Conservation (phyloP, 78 protist genomes). For the Dictyostelium discoideum region DNA sequence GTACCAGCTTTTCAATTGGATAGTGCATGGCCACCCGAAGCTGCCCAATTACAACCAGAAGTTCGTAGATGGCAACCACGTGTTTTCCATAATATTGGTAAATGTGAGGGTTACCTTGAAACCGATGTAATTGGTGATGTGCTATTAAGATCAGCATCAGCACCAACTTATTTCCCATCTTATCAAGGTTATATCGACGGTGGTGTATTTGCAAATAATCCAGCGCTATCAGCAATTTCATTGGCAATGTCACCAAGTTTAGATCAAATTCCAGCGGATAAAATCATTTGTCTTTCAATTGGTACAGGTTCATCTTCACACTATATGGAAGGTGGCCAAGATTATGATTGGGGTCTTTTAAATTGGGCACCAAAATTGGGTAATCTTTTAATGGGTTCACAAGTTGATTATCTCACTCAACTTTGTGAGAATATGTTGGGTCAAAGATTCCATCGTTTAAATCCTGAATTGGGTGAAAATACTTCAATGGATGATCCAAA, state of each 20-base stretch:
- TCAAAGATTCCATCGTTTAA: constrained; percentile 33
- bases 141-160: constrained; percentile 53
- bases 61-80: constrained; percentile 70
- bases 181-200: constrained; percentile 79
- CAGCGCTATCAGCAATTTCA: constrained; percentile 42
- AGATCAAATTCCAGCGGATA: constrained; percentile 18
- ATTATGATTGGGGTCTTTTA: constrained; percentile 58
- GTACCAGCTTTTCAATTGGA: constrained; percentile 69
- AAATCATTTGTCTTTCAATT: constrained; percentile 55
- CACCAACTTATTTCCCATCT: constrained; percentile 80
- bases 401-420: constrained; percentile 61
- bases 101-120: constrained; percentile 2
- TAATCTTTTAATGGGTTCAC: constrained; percentile 71
- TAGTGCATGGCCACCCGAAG: constrained; percentile 53
- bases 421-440: constrained; percentile 58
- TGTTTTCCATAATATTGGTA: constrained; percentile 48
- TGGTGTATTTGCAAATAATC: constrained; percentile 81
- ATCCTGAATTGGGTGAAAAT: constrained; percentile 42
- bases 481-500: constrained; percentile 78
- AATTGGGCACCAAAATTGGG: constrained; percentile 73
- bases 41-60: constrained; percentile 24
- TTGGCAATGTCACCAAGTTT: constrained; percentile 35
- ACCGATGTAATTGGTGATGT: constrained; percentile 66
- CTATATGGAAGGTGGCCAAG: constrained; percentile 72
- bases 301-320: constrained; percentile 58